A percentile compares a stretch with the other conserved stretches of the same genome.
Conservation (phyloP, 176 grass and related monocot species). For the Aegilops speltoides region DNA sequence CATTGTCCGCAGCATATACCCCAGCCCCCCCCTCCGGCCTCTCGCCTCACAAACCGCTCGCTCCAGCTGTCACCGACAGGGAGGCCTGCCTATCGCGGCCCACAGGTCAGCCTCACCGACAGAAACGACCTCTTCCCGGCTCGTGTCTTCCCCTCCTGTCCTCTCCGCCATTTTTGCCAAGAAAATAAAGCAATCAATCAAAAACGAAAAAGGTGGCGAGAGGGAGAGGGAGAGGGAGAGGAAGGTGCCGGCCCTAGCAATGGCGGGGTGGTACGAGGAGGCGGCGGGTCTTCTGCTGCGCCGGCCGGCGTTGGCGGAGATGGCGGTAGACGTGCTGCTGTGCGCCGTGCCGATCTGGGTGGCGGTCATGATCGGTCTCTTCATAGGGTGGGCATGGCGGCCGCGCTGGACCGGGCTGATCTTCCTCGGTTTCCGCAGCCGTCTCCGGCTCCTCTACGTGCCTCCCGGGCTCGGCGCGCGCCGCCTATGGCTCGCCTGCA, state of each 20-base stretch:
- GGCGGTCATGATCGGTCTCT: constrained; percentile 93
- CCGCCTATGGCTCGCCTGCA: constrained; percentile 94
- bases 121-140: background rate
- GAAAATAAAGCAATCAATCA: background rate
- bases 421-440: constrained; percentile 78
- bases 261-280: constrained; percentile 73
- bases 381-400: constrained; percentile 88
- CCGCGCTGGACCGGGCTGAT: constrained; percentile 92
- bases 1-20: background rate
- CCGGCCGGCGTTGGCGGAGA: constrained; percentile 70
- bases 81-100: background rate
- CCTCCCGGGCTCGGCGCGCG: constrained; percentile 80
- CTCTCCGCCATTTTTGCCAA: background rate
- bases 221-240: background rate
- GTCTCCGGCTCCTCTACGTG: constrained; percentile 63
- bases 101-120: constrained; percentile 22
- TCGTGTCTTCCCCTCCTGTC: background rate
- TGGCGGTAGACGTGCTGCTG: constrained; percentile 80
- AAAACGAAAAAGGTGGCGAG: background rate
- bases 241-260: constrained; percentile 31
- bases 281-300: constrained; percentile 68
- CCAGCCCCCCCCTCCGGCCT: background rate
- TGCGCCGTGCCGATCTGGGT: constrained; percentile 99
- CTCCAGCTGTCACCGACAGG: background rate
- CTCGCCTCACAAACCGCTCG: background rate